These are phyloP conservation scores for Carex parvula DNA, from an alignment of 176 grass and related monocot genomes.

Conservation along the genomic window DNA sequence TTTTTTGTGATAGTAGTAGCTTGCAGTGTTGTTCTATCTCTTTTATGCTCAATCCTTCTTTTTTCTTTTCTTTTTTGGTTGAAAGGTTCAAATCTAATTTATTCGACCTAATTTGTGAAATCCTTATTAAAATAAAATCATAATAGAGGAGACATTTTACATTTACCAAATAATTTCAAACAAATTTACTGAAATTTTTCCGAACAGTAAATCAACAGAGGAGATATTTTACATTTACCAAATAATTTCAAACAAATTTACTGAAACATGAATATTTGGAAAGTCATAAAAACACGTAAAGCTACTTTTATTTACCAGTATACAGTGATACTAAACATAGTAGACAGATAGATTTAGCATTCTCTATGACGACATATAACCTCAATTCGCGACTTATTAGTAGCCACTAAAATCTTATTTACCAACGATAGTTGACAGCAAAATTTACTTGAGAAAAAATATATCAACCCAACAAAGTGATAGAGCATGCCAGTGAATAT, in stretches of 20 bases:
- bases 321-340: background rate
- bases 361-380: background rate
- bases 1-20: background rate
- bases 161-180: no score
- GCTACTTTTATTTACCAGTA: no score
- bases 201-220: no score
- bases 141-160: no score
- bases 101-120: background rate
- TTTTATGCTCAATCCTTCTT: background rate
- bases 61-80: background rate
- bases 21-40: background rate
- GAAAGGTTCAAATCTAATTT: background rate
- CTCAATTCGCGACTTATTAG: background rate
- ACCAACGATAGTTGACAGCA: background rate
- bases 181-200: no score
- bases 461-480: background rate
- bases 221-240: no score
- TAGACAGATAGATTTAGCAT: background rate
- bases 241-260: no score
- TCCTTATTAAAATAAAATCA: background rate
- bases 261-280: no score
- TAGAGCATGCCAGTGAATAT: constrained; percentile 12
- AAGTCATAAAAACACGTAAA: no score
- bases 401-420: background rate
- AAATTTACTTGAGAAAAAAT: constrained; percentile 14